Evolutionary conservation across 2,329 filamentous ascomycete species (phyloP).

Genomic region (Capronia americana): DNA sequence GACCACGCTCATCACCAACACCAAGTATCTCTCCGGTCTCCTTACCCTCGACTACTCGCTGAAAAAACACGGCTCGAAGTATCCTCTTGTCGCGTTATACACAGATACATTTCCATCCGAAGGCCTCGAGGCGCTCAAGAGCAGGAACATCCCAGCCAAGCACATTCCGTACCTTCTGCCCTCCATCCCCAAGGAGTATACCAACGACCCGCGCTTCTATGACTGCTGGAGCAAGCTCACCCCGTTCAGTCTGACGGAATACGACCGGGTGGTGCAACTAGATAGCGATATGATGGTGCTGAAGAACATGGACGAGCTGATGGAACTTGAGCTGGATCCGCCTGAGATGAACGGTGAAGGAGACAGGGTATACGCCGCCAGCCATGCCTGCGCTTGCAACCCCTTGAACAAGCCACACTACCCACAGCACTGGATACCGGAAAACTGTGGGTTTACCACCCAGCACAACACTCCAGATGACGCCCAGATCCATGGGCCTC

Average conservation of each 20-base stretch:
- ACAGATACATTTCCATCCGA: slow-evolving; percentile 75
- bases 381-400: slow-evolving; percentile 87
- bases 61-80: slow-evolving; percentile 67
- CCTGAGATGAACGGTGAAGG: slow-evolving; percentile 59
- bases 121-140: slow-evolving; percentile 72
- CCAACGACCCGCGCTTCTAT: slow-evolving; percentile 81
- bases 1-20: slow-evolving; percentile 87
- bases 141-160: slow-evolving; percentile 72
- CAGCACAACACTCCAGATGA: slow-evolving; percentile 59
- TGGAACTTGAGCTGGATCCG: slow-evolving; percentile 76
- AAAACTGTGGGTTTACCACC: slow-evolving; percentile 67
- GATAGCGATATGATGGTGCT: slow-evolving; percentile 87
- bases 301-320: slow-evolving; percentile 89
- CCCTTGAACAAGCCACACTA: slow-evolving; percentile 80
- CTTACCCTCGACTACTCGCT: slow-evolving; percentile 81
- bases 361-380: slow-evolving; percentile 76
- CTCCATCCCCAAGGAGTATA: slow-evolving; percentile 68
- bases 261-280: slow-evolving; percentile 79
- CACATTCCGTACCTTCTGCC: slow-evolving; percentile 76
- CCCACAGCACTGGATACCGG: slow-evolving; percentile 68
- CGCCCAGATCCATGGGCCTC: slow-evolving; percentile 61
- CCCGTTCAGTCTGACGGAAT: slow-evolving; percentile 77
- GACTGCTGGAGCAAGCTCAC: slow-evolving; percentile 90
- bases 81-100: slow-evolving; percentile 83
- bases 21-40: slow-evolving; percentile 79